A percentile compares a stretch with the other conserved stretches of the same genome.
phyloP scores from a whole-genome alignment of 306 rosid species.

The Lagenaria siceraria region DNA sequence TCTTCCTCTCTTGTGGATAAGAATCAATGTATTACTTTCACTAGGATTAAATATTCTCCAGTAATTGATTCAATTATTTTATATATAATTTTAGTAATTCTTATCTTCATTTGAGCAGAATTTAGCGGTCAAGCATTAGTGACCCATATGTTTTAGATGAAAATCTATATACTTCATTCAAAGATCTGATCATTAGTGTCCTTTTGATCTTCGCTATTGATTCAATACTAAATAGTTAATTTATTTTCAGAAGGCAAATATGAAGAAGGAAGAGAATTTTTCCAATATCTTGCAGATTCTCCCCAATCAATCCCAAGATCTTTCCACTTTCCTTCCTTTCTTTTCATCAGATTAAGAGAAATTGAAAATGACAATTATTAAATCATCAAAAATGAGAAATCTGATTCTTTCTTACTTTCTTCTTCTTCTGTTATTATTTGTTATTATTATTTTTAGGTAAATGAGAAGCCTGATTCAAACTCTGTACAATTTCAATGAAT shows the following conservation, averaged over 20 bases:
- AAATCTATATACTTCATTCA: background rate
- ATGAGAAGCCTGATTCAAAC: background rate
- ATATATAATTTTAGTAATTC: background rate
- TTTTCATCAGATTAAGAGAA: background rate
- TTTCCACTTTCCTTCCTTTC: background rate
- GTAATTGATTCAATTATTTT: too few species aligned
- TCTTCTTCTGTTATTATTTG: too few species aligned
- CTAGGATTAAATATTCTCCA: background rate
- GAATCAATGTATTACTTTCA: background rate
- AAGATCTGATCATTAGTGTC: background rate
- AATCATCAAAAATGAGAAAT: background rate
- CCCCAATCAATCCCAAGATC: background rate
- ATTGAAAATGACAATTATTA: background rate
- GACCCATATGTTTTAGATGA: background rate
- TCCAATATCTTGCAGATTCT: background rate
- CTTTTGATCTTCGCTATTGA: background rate
- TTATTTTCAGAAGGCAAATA: background rate
- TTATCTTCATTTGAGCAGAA: background rate
- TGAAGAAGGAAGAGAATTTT: background rate
- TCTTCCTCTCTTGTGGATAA: background rate
- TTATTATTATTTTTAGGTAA: too few species aligned
- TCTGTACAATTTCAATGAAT: too few species aligned
- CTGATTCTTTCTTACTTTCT: background rate
- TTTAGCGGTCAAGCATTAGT: background rate
- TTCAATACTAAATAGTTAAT: background rate